Evolutionary conservation across 495 filamentous ascomycete species (phyloP).

Genomic region (Aspergillus biplanus): DNA sequence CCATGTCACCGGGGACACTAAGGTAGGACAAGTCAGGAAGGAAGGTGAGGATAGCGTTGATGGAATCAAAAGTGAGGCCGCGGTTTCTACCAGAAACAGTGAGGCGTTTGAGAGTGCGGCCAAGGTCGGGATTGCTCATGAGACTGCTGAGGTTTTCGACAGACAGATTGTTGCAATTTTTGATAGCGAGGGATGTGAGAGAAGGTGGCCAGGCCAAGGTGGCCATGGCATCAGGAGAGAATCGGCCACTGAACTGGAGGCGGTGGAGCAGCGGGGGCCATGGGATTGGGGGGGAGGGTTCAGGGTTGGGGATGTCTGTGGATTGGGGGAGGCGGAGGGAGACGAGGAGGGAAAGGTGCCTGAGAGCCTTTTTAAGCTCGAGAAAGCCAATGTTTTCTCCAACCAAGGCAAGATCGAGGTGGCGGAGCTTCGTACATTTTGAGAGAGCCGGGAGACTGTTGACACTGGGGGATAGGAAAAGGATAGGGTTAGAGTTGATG

Average conservation of each 20-base stretch:
- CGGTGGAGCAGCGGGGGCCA: slow-evolving; percentile 29
- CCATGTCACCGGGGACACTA: slow-evolving; percentile 36
- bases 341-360: slow-evolving; percentile 49
- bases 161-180: slow-evolving; percentile 36
- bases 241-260: slow-evolving; percentile 35
- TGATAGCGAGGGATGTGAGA: slow-evolving; percentile 31
- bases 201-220: slow-evolving; percentile 36
- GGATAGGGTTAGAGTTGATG: background rate
- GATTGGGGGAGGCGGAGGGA: slow-evolving; percentile 60
- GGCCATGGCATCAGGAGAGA: slow-evolving; percentile 25
- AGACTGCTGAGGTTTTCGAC: slow-evolving; percentile 27
- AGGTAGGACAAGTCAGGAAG: slow-evolving; percentile 32
- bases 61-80: slow-evolving; percentile 30
- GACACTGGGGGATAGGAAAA: slow-evolving; percentile 34
- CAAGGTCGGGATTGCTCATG: slow-evolving; percentile 28
- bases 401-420: slow-evolving; percentile 65
- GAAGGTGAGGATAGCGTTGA: slow-evolving; percentile 31
- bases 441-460: slow-evolving; percentile 66
- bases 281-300: slow-evolving; percentile 9
- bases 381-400: slow-evolving; percentile 54
- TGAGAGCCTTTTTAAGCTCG: slow-evolving; percentile 56
- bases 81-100: slow-evolving; percentile 34
- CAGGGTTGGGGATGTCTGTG: slow-evolving; percentile 35
- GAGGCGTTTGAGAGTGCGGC: slow-evolving; percentile 28
- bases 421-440: slow-evolving; percentile 59